Evolutionary conservation across 805 yeast species (phyloP).

Genomic region (Cyberlindnera mycetangii): DNA sequence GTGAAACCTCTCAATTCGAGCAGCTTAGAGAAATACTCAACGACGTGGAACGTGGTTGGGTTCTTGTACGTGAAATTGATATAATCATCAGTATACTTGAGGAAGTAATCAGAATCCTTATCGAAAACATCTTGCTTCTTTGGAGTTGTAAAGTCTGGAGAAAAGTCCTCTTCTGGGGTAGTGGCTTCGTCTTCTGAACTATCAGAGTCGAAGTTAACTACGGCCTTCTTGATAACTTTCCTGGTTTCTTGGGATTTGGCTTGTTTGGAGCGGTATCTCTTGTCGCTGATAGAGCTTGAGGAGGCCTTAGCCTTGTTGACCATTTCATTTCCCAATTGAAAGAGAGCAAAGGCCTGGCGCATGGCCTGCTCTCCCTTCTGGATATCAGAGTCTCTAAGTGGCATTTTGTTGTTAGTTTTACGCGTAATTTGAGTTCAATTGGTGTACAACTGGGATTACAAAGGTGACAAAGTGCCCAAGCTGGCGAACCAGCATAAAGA

Average conservation of each 20-base stretch:
- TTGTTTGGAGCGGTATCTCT: conserved; percentile 2
- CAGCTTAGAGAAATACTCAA: conserved; percentile 44
- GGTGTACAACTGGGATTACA: background rate
- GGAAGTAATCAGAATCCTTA: conserved; percentile 25
- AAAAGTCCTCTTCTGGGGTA: conserved; percentile 25
- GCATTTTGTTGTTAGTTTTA: background rate
- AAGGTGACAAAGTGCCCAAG: background rate
- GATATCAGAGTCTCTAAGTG: conserved; percentile 2
- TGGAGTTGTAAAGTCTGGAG: background rate
- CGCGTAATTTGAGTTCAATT: background rate
- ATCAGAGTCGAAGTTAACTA: conserved; percentile 22
- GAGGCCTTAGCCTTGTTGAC: conserved; percentile 12
- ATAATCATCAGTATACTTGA: conserved; percentile 45
- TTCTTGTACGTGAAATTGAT: conserved; percentile 66
- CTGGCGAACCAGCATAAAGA: background rate
- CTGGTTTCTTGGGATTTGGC: background rate
- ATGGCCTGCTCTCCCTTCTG: conserved; percentile 23
- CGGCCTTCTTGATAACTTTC: conserved; percentile 4
- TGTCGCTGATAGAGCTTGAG: conserved; percentile 5
- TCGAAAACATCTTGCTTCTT: background rate
- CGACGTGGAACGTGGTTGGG: conserved; percentile 78
- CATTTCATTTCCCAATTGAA: conserved; percentile 25
- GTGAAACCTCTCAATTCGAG: conserved; percentile 60
- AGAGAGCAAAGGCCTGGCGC: conserved; percentile 26
- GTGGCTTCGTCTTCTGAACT: conserved; percentile 19